phyloP scores from a whole-genome alignment of 352 stramenopile genomes.

The Phytophthora litchii region DNA sequence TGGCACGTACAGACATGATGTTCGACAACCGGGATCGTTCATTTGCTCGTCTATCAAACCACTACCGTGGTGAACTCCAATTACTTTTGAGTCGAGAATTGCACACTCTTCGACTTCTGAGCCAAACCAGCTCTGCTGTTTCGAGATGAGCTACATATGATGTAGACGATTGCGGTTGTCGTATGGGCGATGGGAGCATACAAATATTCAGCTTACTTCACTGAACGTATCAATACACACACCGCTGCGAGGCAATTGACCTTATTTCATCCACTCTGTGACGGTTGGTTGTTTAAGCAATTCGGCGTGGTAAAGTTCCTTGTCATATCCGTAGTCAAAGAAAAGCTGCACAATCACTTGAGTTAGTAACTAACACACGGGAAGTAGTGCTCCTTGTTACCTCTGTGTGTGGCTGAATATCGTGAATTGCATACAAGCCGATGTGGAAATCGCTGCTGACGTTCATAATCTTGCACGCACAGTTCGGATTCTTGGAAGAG shows the following conservation, averaged over 20 bases:
- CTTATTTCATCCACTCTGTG: slow-evolving; percentile 70
- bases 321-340: slow-evolving; percentile 87
- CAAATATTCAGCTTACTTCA: slow-evolving; percentile 7
- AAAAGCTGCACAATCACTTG: slow-evolving; percentile 60
- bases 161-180: slow-evolving; percentile 6
- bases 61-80: no score
- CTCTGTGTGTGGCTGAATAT: slow-evolving; percentile 90
- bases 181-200: not conserved
- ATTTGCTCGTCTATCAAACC: not conserved
- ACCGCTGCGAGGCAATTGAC: not conserved
- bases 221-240: not conserved
- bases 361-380: not conserved
- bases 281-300: slow-evolving; percentile 67
- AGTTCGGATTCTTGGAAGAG: slow-evolving; percentile 79
- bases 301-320: slow-evolving; percentile 65
- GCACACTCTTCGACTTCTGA: slow-evolving; percentile 1
- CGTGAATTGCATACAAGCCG: slow-evolving; percentile 90
- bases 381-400: slow-evolving; percentile 28
- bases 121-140: not conserved
- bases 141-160: no score
- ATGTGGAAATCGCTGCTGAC: slow-evolving; percentile 94
- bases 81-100: not conserved
- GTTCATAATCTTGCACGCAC: slow-evolving; percentile 88
- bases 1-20: slow-evolving; percentile 1
- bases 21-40: slow-evolving; percentile 1